A percentile compares a stretch with the other conserved stretches of the same genome.
Evolutionary conservation across 306 rosid species (phyloP).

Genomic region (Luffa aegyptiaca): DNA sequence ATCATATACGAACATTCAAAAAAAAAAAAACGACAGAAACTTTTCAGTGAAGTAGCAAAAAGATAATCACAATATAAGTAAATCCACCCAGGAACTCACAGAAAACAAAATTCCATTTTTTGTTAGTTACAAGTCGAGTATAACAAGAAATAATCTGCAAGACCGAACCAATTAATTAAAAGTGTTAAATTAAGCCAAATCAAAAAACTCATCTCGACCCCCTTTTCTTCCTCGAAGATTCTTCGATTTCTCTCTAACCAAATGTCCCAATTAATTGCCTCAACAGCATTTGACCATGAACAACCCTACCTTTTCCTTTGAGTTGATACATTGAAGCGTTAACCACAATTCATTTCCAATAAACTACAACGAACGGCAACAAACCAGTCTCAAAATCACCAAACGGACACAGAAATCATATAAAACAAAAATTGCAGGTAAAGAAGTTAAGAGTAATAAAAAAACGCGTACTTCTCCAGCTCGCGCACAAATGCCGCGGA

Average conservation of each 20-base stretch:
- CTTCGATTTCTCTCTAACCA: not conserved
- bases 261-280: not conserved
- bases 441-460: not conserved
- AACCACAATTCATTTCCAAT: not conserved
- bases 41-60: not conserved
- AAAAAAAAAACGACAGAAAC: not conserved
- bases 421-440: not conserved
- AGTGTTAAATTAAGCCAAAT: not conserved
- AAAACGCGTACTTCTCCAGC: not conserved
- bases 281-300: not conserved
- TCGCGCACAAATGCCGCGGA: not conserved
- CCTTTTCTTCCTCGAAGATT: not conserved
- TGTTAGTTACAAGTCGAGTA: not conserved
- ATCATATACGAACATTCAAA: not conserved
- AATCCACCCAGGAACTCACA: not conserved
- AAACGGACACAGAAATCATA: not conserved
- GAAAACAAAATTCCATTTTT: not conserved
- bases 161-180: not conserved
- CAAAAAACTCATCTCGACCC: not conserved
- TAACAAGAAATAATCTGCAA: not conserved
- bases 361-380: not conserved
- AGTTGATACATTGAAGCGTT: not conserved
- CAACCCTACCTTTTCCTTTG: not conserved
- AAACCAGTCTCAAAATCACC: not conserved
- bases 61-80: not conserved